These are phyloP conservation scores for Pichia nanzhaoensis DNA, from an alignment of 805 yeast genomes.

Conservation along the genomic window DNA sequence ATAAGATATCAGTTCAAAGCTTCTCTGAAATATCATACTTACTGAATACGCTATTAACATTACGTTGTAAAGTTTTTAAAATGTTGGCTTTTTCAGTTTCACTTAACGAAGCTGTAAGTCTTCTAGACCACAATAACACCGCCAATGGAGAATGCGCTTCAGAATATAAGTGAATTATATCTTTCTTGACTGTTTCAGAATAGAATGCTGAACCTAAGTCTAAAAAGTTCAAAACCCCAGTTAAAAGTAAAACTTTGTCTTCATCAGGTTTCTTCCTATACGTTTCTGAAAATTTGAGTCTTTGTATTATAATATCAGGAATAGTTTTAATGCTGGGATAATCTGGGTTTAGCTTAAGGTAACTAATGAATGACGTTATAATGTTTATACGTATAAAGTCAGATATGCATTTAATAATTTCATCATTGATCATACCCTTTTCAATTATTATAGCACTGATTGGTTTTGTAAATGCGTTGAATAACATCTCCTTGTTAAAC, in stretches of 20 bases:
- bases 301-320: conserved; percentile 8
- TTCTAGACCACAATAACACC: conserved; percentile 19
- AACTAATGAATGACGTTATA: conserved; percentile 20
- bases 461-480: conserved; percentile 21
- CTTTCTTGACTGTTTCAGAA: conserved; percentile 11
- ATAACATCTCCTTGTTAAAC: conserved; percentile 18
- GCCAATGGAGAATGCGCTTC: conserved; percentile 22
- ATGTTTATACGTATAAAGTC: conserved; percentile 18
- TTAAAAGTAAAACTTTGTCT: conserved; percentile 17
- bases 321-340: conserved; percentile 1
- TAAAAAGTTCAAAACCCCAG: conserved; percentile 18
- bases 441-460: conserved; percentile 11
- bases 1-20: not conserved
- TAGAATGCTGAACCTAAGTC: conserved; percentile 4
- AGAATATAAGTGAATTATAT: conserved; percentile 18
- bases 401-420: conserved; percentile 9
- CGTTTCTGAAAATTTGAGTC: not conserved
- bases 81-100: conserved; percentile 10
- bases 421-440: conserved; percentile 10
- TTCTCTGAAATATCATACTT: conserved; percentile 4
- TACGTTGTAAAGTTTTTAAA: not conserved
- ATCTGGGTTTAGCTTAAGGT: conserved; percentile 13
- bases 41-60: not conserved
- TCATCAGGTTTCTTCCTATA: conserved; percentile 5
- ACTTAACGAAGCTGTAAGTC: conserved; percentile 6